Base-by-base conservation (phyloP, 257 asterid species). In the Solanum appendiculatum region DNA sequence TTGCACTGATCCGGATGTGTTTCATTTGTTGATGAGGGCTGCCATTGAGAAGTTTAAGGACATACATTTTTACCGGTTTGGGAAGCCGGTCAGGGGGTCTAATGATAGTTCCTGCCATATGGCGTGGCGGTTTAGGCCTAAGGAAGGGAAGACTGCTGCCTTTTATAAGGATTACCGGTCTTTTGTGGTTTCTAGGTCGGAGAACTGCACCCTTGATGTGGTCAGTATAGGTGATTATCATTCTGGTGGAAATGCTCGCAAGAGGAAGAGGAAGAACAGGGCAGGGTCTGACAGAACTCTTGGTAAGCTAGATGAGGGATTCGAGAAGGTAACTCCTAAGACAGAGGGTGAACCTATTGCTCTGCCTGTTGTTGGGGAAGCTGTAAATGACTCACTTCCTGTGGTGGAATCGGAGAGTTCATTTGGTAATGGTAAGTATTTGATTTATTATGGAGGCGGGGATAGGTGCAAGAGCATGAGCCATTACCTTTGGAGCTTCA, bases 71-170 rank as follows among this genome's bases (percentile, higher is more conserved):
- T 93, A 90, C 87, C 90, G 92, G 82, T 97, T 95, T 89, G 98
- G 98, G 87, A 97, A 93, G 92, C 95, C 99, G 0, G 98, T 94
- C 82, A 82, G 42, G 6, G 99, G 99, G 40, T 87, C 91, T 36
- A 91, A 92, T 21, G 93, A 89, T 33, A 91, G 74, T 31, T 92
- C 96, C 27, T 97, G 99, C 87, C 98, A 97, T 90, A 96, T 97
- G 98, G 98, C 98, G 5, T 97, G 99, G 99, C 87, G 98, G 86
- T 97, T 93, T 89, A 93, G 94, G 94, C 94, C 95, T 2, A 94
- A 95, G 83, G 95, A 95, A 70, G 98, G 94, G 81, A 93, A 97
- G 83, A 89, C 89, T 42, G 91, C 92, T 42, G 88, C 94, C 7
- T 87, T 94, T 77, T 90, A 93, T 82, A 94, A 93, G 90, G 99